Evolutionary conservation across 2,329 filamentous ascomycete species (phyloP).

Genomic region (Diaporthe helianthi): DNA sequence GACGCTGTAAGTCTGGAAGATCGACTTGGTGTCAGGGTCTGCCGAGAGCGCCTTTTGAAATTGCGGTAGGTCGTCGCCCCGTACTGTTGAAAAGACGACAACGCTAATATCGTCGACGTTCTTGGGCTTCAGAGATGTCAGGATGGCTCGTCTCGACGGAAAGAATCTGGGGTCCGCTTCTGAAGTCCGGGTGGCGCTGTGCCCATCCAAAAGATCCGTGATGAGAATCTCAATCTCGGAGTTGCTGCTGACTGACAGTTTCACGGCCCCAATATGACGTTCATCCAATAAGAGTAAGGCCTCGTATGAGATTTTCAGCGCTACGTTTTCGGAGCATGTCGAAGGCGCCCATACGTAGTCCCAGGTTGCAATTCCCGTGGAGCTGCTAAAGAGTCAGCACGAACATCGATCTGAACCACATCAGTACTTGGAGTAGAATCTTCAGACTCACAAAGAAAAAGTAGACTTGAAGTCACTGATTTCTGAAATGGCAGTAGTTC

Average conservation of each 20-base stretch:
- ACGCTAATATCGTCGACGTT: not conserved
- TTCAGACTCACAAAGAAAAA: not conserved
- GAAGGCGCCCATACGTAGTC: not conserved
- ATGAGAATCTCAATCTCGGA: not conserved
- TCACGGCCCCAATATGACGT: not conserved
- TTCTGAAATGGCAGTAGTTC: not conserved
- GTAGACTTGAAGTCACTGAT: not conserved
- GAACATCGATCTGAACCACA: no score
- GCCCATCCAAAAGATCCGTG: not conserved
- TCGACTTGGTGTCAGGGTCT: constrained; percentile 6
- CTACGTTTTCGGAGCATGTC: not conserved
- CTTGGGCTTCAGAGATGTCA: not conserved
- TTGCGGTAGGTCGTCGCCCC: not conserved
- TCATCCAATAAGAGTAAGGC: not conserved
- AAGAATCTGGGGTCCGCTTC: not conserved
- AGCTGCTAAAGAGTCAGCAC: not conserved
- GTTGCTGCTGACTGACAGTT: not conserved
- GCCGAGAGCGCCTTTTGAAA: not conserved
- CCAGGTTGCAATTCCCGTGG: not conserved
- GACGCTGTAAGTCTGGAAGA: not conserved
- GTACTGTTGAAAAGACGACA: not conserved
- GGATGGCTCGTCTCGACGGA: not conserved
- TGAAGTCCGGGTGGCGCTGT: not conserved
- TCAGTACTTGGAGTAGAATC: no score
- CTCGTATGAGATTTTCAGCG: not conserved